Base-by-base conservation (phyloP, 495 filamentous ascomycete species). In the Parmelia sp. region DNA sequence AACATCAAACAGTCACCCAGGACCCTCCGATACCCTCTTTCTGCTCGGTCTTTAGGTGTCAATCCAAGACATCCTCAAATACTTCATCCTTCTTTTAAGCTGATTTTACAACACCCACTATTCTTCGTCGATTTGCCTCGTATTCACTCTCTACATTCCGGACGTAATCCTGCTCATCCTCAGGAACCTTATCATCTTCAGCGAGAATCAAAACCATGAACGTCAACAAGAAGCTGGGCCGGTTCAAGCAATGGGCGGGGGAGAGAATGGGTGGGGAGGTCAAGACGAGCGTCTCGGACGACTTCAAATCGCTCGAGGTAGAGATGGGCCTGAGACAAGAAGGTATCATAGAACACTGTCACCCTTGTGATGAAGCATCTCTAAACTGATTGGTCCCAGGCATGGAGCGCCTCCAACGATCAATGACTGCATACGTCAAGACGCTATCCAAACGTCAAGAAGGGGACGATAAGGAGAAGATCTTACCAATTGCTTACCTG, bases 161-260 rank as follows among this genome's bases (percentile, higher is more conserved):
- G 36, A 57, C 6, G 37, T 17, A 42, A 47, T 23, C n/a, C 23
- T 42, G 10, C 56, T 45, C 14, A 15, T 53, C 23, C 6, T 12
- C 5, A 12, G 15, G 10, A 25, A 53, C 21, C 17, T 4, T 27
- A 3, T 29, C 25, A 45, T 29, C 51, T 19, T 21, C 27, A 55
- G 27, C 17, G 19, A 17, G 15, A 55, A 55, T 21, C 55, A n/a
- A 44, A 45, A 67, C 29, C 9, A 69, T 96, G 92, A 90, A 92
- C 76, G 87, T 96, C 79, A 93, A 92, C 78, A 93, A 95, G 83
- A 96, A 96, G 75, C 84, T 97, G 72, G 94, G 91, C 76, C 88
- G 95, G 65, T 87, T 97, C 79, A 96, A 94, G 82, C 94, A 98
- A 88, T 98, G 93, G 93, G 91, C 91, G 15, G 90, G 91, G 62